Evolutionary conservation across 1,284 basidiomycete genomes (phyloP), one percentile per base, ranked within the genome.

Genomic region (Stereum hirsutum): DNA sequence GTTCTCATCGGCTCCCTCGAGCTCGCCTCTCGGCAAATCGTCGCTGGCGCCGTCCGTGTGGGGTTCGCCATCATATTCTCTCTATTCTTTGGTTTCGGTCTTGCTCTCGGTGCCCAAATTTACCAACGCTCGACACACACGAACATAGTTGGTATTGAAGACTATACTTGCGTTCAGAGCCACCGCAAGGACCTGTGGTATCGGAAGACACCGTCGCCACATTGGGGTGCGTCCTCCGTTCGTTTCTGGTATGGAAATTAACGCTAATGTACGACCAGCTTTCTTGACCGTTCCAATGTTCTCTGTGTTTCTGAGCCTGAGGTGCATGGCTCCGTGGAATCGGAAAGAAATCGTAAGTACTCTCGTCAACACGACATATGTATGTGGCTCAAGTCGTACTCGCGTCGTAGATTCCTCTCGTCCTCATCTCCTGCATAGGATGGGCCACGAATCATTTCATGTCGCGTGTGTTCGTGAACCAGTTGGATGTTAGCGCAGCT

Each of bases 211-310:
- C 74, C 74, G 32, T n/a, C n/a, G n/a, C n/a, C n/a, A n/a, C n/a
- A n/a, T n/a, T n/a, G n/a, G n/a, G n/a, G n/a, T n/a, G n/a, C n/a
- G n/a, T n/a, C n/a, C n/a, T n/a, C n/a, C n/a, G n/a, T n/a, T n/a
- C n/a, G n/a, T n/a, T n/a, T n/a, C n/a, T n/a, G n/a, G n/a, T n/a
- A n/a, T n/a, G n/a, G n/a, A n/a, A n/a, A n/a, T n/a, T n/a, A n/a
- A n/a, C n/a, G n/a, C n/a, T n/a, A 74, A 66, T 35, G 51, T 63
- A 44, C 72, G 61, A 56, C 81, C 74, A 78, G 83, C 83, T 21
- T 87, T 92, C 62, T 60, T 95, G 39, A 84, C 84, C 2, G 86
- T 90, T 1, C 91, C 91, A 0, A 70, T 79, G 55, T 94, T 78
- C 60, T 78, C 87, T 2, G 58, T 84, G 26, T 79, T 78, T 54